Evolutionary conservation across 2,329 filamentous ascomycete genomes (phyloP), one percentile per base, ranked within the genome.

Genomic region (Alternaria novae-zelandiae): DNA sequence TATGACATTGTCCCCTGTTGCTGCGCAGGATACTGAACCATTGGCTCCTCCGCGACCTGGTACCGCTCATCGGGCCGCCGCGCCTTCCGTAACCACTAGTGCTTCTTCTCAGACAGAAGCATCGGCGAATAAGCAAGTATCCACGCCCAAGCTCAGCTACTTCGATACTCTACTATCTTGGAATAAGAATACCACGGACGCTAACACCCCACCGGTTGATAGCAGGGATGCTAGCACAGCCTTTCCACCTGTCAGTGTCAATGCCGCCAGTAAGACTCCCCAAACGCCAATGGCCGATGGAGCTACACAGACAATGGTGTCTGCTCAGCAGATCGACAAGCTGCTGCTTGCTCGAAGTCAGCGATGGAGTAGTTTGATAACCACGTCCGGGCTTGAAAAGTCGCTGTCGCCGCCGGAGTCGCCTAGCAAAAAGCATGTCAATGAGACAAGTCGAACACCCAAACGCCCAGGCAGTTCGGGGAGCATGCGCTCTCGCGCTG

Each of bases 281-380:
- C 58, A 59, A 44, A 63, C 62, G 11, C 46, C 64, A 20, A 90
- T 86, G 64, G 82, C 85, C 20, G 93, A 97, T 72, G 90, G 91
- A 69, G 88, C 90, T 57, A 91, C 91, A 13, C 95, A 97, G 81
- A 97, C 94, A 23, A 86, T 90, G 43, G 84, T 97, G 28, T 96
- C 93, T n/a, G 88, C 92, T 0, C 88, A 91, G 54, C 89, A 91
- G 59, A 93, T 97, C 67, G 94, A 97, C 70, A 86, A 88, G 59
- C 85, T 97, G 73, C 81, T 96, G 59, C 86, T 86, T 68, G 84
- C 85, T 57, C 88, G 87, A 70, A 77, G 66, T 59, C 75, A 71
- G 50, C 70, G 73, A 21, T 59, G 71, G 57, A 73, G 72, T 30
- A 68, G 70, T 13, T 74, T 73, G 8, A 68, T 76, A 25, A 70